Percentiles rank a stretch among this genome's conserved stretches.
Evolutionary conservation across 495 filamentous ascomycete species (phyloP).

Genomic region (Sabuloglossum arenarium): DNA sequence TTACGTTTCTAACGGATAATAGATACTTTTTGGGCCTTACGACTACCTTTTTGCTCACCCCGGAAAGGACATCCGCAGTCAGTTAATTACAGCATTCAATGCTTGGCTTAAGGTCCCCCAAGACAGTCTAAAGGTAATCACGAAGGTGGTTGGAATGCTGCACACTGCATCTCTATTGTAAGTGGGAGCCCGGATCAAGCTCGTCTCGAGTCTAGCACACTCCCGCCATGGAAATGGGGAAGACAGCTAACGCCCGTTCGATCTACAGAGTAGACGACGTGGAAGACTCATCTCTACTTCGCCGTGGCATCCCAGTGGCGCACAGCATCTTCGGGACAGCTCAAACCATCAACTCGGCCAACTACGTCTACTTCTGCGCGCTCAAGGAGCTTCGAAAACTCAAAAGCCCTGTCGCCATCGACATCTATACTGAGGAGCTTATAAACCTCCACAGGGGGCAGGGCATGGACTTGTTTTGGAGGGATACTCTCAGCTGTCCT

Average conservation of each 20-base stretch:
- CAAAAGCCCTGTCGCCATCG: constrained; percentile 16
- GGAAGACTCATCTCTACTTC: constrained; percentile 52
- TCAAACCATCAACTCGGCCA: constrained; percentile 92
- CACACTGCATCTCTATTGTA: constrained; percentile 79
- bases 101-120: constrained; percentile 69
- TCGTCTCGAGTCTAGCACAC: not conserved
- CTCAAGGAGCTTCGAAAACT: constrained; percentile 33
- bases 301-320: constrained; percentile 77
- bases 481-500: constrained; percentile 81
- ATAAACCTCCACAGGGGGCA: constrained; percentile 90
- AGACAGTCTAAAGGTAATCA: constrained; percentile 61
- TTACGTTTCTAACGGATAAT: not conserved
- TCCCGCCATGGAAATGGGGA: not conserved
- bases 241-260: not conserved
- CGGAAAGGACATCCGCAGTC: constrained; percentile 77
- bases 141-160: constrained; percentile 74
- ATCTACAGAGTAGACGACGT: constrained; percentile 48
- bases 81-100: constrained; percentile 80
- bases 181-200: not conserved
- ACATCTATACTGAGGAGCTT: constrained; percentile 44
- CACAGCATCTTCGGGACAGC: constrained; percentile 89
- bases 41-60: constrained; percentile 73
- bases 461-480: constrained; percentile 96
- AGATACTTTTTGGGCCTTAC: constrained; percentile 65
- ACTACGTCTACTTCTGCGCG: constrained; percentile 91